Conservation (phyloP, 805 yeast genomes). For the Phaffomyces thermotolerans region DNA sequence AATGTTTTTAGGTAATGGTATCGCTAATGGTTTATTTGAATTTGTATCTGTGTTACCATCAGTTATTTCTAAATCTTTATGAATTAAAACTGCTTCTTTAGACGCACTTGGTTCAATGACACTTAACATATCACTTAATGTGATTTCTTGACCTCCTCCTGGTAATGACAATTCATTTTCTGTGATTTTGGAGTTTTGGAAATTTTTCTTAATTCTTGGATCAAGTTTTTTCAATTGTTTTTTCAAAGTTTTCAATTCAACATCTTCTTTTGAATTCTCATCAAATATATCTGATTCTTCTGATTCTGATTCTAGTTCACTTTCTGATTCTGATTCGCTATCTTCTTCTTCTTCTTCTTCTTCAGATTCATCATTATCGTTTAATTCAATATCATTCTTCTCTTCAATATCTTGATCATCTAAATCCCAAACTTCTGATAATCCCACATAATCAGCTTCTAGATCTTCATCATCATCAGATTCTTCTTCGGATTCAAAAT, state of each 20-base stretch:
- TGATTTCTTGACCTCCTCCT: slow-evolving; percentile 47
- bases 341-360: slow-evolving; percentile 23
- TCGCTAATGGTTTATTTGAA: slow-evolving; percentile 46
- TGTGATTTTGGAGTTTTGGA: slow-evolving; percentile 44
- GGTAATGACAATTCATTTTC: slow-evolving; percentile 73
- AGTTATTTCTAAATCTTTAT: slow-evolving; percentile 21
- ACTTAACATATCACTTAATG: slow-evolving; percentile 69
- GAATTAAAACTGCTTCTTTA: slow-evolving; percentile 43
- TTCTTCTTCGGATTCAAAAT: slow-evolving; percentile 29
- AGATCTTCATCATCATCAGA: slow-evolving; percentile 61
- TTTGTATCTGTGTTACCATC: slow-evolving; percentile 11
- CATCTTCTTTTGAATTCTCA: slow-evolving; percentile 36
- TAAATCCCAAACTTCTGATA: slow-evolving; percentile 86
- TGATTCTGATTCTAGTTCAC: slow-evolving; percentile 35
- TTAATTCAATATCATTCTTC: slow-evolving; percentile 17
- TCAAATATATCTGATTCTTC: slow-evolving; percentile 33
- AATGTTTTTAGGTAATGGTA: slow-evolving; percentile 81
- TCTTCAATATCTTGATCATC: slow-evolving; percentile 45
- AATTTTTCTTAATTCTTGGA: slow-evolving; percentile 38
- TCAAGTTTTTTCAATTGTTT: slow-evolving; percentile 25
- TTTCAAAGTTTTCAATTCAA: slow-evolving; percentile 46
- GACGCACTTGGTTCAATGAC: slow-evolving; percentile 45
- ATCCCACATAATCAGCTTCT: slow-evolving; percentile 63
- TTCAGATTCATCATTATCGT: slow-evolving; percentile 21
- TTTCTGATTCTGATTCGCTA: slow-evolving; percentile 36